These are phyloP conservation scores for Hanseniaspora hatyaiensis DNA, from an alignment of 805 yeast genomes.

Conservation along the genomic window DNA sequence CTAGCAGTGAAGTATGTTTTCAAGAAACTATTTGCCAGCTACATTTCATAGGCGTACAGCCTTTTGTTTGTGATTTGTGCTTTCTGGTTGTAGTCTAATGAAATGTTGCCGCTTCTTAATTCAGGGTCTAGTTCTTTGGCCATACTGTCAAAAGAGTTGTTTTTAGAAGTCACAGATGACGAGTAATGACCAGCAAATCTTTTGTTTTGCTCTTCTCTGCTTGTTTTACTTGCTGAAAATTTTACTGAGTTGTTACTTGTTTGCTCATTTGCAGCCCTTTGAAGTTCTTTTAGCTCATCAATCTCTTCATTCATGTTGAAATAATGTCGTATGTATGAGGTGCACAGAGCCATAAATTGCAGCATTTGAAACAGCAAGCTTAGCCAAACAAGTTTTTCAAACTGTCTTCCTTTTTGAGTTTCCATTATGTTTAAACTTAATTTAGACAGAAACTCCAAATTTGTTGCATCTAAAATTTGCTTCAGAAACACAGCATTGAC, in stretches of 20 bases:
- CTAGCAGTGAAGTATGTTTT: background rate
- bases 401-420: background rate
- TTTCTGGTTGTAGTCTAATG: no score
- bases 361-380: conserved; percentile 3
- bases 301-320: conserved; percentile 12
- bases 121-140: no score
- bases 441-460: conserved; percentile 6
- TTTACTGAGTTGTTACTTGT: no score
- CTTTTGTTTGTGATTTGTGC: background rate
- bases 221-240: no score
- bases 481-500: conserved; percentile 9
- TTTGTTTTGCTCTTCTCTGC: no score
- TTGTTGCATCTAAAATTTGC: conserved; percentile 1
- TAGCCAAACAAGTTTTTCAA: conserved; percentile 5
- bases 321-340: conserved; percentile 1
- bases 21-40: background rate
- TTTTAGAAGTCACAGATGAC: no score
- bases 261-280: background rate
- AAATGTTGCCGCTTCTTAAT: no score
- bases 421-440: conserved; percentile 5
- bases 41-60: background rate
- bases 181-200: no score
- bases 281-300: conserved; percentile 5
- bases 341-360: background rate
- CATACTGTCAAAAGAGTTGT: no score